Conservation (phyloP, 2,329 filamentous ascomycete species). For the Juglanconis oblonga region DNA sequence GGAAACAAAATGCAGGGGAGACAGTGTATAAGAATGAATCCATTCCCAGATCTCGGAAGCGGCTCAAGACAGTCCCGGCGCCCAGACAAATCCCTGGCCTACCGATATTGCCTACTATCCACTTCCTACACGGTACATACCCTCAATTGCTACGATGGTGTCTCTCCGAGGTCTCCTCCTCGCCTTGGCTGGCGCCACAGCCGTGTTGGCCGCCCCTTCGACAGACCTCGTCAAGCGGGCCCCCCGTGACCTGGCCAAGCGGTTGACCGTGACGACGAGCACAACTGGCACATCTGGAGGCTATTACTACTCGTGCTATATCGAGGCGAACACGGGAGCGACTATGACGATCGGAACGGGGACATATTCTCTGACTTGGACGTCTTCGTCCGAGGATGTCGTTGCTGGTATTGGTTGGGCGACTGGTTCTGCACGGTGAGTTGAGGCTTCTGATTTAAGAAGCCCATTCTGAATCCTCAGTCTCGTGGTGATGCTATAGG, state of each 20-base stretch:
- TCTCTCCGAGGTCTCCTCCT: slow-evolving; percentile 1
- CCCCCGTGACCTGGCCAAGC: slow-evolving; percentile 1
- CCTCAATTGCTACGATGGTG: background rate
- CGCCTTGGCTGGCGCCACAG: background rate
- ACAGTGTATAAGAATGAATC: background rate
- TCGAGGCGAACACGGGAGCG: slow-evolving; percentile 2
- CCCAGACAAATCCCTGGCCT: background rate
- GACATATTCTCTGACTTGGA: slow-evolving; percentile 5
- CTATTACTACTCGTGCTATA: slow-evolving; percentile 9
- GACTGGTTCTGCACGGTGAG: slow-evolving; percentile 11
- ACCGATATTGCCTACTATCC: background rate
- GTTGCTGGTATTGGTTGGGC: slow-evolving; percentile 12
- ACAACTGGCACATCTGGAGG: background rate
- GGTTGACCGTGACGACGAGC: slow-evolving; percentile 5
- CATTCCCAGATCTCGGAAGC: background rate
- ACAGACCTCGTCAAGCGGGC: background rate
- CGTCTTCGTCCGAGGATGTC: slow-evolving; percentile 4
- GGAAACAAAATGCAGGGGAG: background rate
- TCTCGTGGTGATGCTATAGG: background rate
- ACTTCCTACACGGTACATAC: background rate
- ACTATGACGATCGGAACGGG: slow-evolving; percentile 7
- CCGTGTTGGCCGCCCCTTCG: slow-evolving; percentile 2
- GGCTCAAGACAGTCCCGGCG: background rate
- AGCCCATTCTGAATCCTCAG: too few relatives aligned
- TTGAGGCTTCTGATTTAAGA: background rate